A percentile compares a stretch with the other conserved stretches of the same genome.
phyloP scores from a whole-genome alignment of 192 early-diverging fungal species.

The Mortierella alpina region DNA sequence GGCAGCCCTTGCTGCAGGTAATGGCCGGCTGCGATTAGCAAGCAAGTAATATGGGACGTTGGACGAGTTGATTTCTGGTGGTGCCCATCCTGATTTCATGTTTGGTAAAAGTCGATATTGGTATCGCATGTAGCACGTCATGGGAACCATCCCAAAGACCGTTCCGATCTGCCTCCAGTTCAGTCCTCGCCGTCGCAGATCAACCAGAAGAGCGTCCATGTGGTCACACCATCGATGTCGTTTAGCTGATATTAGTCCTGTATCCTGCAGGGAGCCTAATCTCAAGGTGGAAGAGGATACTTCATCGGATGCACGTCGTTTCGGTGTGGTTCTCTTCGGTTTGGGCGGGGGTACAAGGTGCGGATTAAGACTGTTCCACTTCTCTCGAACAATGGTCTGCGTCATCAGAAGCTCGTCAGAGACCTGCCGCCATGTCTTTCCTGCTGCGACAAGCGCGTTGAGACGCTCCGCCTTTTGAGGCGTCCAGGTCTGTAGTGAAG shows the following conservation, averaged over 20 bases:
- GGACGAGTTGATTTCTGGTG: constrained; percentile 2
- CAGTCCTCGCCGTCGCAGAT: constrained; percentile 19
- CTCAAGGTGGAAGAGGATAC: background rate
- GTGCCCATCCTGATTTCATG: constrained; percentile 22
- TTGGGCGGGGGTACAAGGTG: constrained; percentile 8
- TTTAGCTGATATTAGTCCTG: background rate
- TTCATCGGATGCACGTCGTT: background rate
- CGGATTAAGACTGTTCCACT: constrained; percentile 27
- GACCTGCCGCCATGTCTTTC: constrained; percentile 20
- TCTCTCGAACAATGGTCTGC: constrained; percentile 15
- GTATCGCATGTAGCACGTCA: constrained; percentile 29
- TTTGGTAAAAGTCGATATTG: background rate
- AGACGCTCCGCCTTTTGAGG: constrained; percentile 11
- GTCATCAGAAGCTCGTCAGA: constrained; percentile 18
- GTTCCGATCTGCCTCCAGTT: constrained; percentile 36
- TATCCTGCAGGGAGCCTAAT: background rate
- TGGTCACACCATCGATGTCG: constrained; percentile 12
- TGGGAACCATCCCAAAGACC: constrained; percentile 13
- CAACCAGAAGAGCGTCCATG: constrained; percentile 15
- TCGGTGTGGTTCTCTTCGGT: too few species aligned
- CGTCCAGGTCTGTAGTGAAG: constrained; percentile 19
- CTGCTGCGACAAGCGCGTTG: constrained; percentile 14
- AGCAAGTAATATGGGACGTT: constrained; percentile 30
- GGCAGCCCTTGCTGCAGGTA: background rate
- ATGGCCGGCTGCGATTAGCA: background rate